phyloP scores from a whole-genome alignment of 78 protist genomes.

The Guillardia theta region DNA sequence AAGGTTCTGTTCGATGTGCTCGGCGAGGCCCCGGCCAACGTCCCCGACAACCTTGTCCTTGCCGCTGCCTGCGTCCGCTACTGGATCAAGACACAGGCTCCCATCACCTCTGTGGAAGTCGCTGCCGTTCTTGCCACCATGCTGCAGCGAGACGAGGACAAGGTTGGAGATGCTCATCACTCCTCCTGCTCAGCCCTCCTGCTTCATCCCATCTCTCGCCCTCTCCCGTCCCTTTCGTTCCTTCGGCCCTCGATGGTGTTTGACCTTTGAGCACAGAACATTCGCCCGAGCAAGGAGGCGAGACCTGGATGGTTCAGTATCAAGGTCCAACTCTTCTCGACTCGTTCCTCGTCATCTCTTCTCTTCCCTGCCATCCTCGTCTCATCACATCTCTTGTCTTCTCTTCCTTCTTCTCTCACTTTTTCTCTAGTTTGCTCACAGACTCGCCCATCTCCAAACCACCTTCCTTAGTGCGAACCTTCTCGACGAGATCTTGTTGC shows the following conservation, averaged over 20 bases:
- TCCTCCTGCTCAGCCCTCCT: too few species aligned
- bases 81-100: neutral
- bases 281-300: neutral
- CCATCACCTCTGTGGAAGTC: neutral
- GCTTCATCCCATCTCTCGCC: neutral
- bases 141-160: neutral
- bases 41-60: neutral
- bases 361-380: neutral
- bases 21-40: neutral
- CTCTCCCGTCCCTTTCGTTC: neutral
- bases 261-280: neutral
- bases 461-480: neutral
- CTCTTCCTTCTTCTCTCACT: neutral
- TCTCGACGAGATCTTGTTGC: neutral
- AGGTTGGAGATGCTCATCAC: too few species aligned
- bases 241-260: neutral
- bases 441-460: neutral
- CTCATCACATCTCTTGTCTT: neutral
- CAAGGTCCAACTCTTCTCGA: neutral
- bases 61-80: neutral
- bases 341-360: neutral
- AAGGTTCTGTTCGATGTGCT: too few species aligned
- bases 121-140: neutral
- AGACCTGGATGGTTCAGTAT: neutral
- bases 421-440: neutral